These are phyloP conservation scores for Botrytis deweyae DNA, from an alignment of 2,329 filamentous ascomycete genomes.

Conservation along the genomic window DNA sequence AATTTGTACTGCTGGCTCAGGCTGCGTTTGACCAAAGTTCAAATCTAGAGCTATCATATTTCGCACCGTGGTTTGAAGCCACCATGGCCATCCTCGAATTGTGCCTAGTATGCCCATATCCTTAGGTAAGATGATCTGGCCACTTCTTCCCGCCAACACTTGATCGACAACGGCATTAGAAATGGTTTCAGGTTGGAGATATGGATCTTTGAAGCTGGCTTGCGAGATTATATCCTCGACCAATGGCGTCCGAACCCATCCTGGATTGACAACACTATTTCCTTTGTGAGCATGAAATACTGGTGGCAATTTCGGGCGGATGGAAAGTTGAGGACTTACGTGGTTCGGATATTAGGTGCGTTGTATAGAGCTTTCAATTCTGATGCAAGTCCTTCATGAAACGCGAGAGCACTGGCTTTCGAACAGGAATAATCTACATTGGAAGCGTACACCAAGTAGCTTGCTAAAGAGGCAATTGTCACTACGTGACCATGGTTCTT, in stretches of 20 bases:
- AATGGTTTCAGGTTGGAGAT: slow-evolving; percentile 60
- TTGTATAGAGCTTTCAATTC: slow-evolving; percentile 60
- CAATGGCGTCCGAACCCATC: slow-evolving; percentile 58
- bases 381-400: slow-evolving; percentile 63
- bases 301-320: neutral
- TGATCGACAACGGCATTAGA: slow-evolving; percentile 60
- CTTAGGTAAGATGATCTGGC: slow-evolving; percentile 55
- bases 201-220: slow-evolving; percentile 49
- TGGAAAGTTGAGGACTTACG: slow-evolving; percentile 29
- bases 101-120: slow-evolving; percentile 21
- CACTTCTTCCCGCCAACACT: slow-evolving; percentile 52
- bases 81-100: slow-evolving; percentile 35
- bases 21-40: neutral
- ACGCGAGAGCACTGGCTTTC: slow-evolving; percentile 64
- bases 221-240: slow-evolving; percentile 53
- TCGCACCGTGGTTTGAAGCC: slow-evolving; percentile 31
- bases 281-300: slow-evolving; percentile 8
- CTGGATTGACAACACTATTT: slow-evolving; percentile 59
- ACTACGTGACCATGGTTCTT: slow-evolving; percentile 70
- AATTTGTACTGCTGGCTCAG: neutral
- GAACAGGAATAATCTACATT: slow-evolving; percentile 64
- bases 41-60: slow-evolving; percentile 27
- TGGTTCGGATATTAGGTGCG: slow-evolving; percentile 57
- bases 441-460: slow-evolving; percentile 29
- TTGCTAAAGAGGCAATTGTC: slow-evolving; percentile 56